Evolutionary conservation across 2,329 filamentous ascomycete species (phyloP).

Genomic region (Talaromyces piceae): DNA sequence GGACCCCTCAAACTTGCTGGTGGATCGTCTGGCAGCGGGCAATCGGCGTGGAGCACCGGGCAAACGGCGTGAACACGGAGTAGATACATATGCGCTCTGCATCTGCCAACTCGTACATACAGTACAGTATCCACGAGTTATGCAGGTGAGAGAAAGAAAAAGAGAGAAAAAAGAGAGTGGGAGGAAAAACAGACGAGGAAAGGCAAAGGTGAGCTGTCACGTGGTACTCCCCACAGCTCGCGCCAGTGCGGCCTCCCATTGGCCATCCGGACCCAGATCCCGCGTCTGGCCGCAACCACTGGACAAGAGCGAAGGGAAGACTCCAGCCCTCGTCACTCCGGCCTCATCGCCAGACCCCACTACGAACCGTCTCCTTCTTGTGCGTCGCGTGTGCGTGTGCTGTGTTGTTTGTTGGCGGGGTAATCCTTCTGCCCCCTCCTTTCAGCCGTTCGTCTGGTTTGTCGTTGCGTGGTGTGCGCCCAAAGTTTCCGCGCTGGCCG

Average conservation of each 20-base stretch:
- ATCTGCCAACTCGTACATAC: neutral
- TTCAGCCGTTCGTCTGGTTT: neutral
- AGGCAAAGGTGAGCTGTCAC: neutral
- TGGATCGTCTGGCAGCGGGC: conserved; percentile 21
- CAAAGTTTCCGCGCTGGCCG: neutral
- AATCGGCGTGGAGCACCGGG: neutral
- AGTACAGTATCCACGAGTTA: no score
- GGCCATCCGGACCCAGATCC: neutral
- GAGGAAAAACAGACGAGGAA: neutral
- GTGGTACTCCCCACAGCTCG: neutral
- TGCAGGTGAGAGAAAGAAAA: no score
- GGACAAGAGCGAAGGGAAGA: no score
- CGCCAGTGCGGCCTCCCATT: neutral
- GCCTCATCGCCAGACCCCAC: neutral
- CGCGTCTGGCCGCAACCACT: neutral
- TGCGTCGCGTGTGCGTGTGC: neutral
- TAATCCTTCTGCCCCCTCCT: neutral
- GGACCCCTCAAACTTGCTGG: conserved; percentile 40
- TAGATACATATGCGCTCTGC: neutral
- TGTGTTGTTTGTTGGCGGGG: no score
- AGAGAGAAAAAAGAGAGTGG: neutral
- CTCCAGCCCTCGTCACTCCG: neutral
- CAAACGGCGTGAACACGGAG: neutral
- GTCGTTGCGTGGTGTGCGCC: neutral
- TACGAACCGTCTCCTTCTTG: neutral